These are phyloP conservation scores for Triglochin maritima DNA, from an alignment of 106 monocot species.

Conservation along the genomic window DNA sequence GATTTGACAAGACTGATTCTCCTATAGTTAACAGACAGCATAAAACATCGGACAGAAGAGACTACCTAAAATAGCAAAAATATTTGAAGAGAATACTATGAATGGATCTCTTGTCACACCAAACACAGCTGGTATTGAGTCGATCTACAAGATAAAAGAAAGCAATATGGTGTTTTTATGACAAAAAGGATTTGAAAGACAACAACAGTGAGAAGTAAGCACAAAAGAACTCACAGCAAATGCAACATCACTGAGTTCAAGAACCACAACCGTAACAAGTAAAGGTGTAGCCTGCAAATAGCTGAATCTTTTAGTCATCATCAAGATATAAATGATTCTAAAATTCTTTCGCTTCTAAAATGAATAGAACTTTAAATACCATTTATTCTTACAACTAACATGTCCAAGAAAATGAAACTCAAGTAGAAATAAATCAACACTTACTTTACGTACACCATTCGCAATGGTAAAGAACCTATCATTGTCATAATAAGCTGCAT, in stretches of 20 bases:
- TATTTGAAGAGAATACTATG: conserved; percentile 89
- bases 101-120: conserved; percentile 96
- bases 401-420: background rate
- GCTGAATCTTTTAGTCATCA: too few relatives aligned
- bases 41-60: background rate
- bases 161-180: too few relatives aligned
- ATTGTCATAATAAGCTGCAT: conserved; percentile 80
- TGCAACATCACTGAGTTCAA: conserved; percentile 97
- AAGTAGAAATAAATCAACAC: conserved; percentile 17
- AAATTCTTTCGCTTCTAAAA: too few relatives aligned
- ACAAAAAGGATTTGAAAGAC: too few relatives aligned
- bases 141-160: conserved; percentile 67
- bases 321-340: too few relatives aligned
- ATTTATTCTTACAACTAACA: background rate
- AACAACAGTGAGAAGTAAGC: too few relatives aligned
- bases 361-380: too few relatives aligned
- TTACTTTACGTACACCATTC: conserved; percentile 75
- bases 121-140: conserved; percentile 99
- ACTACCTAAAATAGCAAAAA: conserved; percentile 93
- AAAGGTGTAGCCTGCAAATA: conserved; percentile 96
- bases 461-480: conserved; percentile 62
- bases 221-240: conserved; percentile 86
- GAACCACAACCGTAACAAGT: conserved; percentile 75
- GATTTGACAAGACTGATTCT: background rate
- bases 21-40: too few relatives aligned